Base-by-base conservation (phyloP, 352 stramenopile species). In the Pythium rishiriense region DNA sequence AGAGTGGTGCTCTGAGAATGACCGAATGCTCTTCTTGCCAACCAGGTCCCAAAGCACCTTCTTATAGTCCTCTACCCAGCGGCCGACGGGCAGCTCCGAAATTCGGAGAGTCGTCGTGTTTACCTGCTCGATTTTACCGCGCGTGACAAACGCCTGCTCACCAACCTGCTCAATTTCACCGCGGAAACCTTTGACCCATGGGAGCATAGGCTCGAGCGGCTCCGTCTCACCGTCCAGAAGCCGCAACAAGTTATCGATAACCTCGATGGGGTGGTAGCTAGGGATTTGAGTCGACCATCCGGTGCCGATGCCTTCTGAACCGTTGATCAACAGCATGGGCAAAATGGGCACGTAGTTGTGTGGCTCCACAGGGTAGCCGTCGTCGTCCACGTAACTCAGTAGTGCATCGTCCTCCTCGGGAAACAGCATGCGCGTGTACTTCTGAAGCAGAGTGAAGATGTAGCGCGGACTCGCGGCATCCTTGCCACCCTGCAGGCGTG, bases 11-110 rank as follows among this genome's bases (percentile, higher is more conserved):
- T 99, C 97, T 14, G 89, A 93, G 76, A 99, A 99, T 12, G 81
- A 87, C 17, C 75, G 75, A 42, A 96, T 91, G 9, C 69, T 77
- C 54, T 94, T 93, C 55, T 97, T 91, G 28, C 70, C 82, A 24
- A 96, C 74, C 29, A 99, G 79, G 12, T 90, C 85, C 77, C 98
- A 98, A 28, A 99, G 68, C 24, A 98, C 92, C 43, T 89, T 84
- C 76, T 99, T 99, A 85, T 99, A 99, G 73, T 99, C 96, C 62
- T 99, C 97, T 4, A 98, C 99, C 97, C 97, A 99, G 61, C 90
- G 97, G 22, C 93, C 89, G 4, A 99, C 78, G 0, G 98, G 98
- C 6, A 99, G 70, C 82, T 99, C 98, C 10, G 86, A 93, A 56
- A 99, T 98, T 5, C 90, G 68, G 14, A 99, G 71, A 10, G 96